phyloP scores from a whole-genome alignment of 2,329 filamentous ascomycete species.

The Botrytis fabae region DNA sequence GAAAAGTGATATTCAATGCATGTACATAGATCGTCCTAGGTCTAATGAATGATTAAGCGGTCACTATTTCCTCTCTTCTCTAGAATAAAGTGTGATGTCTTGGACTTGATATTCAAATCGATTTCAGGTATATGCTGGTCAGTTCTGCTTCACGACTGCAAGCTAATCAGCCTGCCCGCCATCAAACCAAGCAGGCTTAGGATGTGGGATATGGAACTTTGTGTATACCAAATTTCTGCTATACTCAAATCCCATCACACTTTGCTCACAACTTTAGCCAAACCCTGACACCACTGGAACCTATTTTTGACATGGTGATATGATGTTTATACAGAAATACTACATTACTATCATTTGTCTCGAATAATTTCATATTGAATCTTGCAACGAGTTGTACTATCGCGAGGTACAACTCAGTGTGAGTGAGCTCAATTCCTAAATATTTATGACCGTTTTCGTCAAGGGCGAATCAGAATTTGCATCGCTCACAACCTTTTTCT shows the following conservation, averaged over 20 bases:
- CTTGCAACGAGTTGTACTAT: conserved; percentile 12
- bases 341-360: conserved; percentile 23
- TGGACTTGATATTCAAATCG: background rate
- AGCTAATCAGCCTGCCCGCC: background rate
- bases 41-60: background rate
- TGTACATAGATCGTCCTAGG: conserved; percentile 5
- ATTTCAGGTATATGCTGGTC: background rate
- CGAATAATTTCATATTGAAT: conserved; percentile 25
- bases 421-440: conserved; percentile 40
- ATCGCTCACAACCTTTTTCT: conserved; percentile 28
- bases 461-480: conserved; percentile 44
- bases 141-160: background rate
- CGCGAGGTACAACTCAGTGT: conserved; percentile 26
- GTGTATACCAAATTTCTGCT: background rate
- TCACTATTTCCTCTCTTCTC: background rate
- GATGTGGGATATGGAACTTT: background rate
- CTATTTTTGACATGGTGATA: background rate
- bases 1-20: conserved; percentile 11
- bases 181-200: background rate
- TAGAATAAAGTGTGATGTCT: background rate
- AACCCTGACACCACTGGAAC: background rate
- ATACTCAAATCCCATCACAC: background rate
- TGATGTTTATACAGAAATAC: conserved; percentile 22
- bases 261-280: background rate
- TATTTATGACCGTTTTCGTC: conserved; percentile 45